Evolutionary conservation across 441 rosid genomes (phyloP).

Genomic region (Corymbia citriodora): DNA sequence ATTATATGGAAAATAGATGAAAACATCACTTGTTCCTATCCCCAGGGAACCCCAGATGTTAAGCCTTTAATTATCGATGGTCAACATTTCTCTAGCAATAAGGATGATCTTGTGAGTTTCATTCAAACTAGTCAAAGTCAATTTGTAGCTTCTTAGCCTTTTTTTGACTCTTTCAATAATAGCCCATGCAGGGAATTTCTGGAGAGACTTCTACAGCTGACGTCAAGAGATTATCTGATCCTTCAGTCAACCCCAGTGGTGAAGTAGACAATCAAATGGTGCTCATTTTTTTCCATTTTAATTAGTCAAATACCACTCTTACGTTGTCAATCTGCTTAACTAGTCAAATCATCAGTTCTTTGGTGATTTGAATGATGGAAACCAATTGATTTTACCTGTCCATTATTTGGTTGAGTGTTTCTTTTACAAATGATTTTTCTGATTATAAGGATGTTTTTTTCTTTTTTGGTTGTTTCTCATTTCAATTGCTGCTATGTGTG

Average conservation of each 20-base stretch:
- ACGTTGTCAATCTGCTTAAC: background rate
- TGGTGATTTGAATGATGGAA: background rate
- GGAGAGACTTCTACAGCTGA: conserved; percentile 30
- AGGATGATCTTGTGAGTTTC: conserved; percentile 36
- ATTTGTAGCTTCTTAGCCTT: background rate
- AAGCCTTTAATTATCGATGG: conserved; percentile 50
- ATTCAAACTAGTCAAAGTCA: background rate
- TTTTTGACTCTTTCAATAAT: conserved; percentile 6
- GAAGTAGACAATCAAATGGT: conserved; percentile 24
- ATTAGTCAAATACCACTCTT: background rate
- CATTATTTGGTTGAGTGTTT: background rate
- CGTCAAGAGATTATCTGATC: conserved; percentile 25
- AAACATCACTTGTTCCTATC: background rate
- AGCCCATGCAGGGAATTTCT: conserved; percentile 36
- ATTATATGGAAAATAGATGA: background rate
- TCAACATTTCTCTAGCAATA: conserved; percentile 27
- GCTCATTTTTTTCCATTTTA: background rate
- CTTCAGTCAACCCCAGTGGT: conserved; percentile 35
- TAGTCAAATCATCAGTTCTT: background rate
- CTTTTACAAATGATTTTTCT: background rate
- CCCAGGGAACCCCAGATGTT: conserved; percentile 55
- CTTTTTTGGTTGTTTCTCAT: background rate
- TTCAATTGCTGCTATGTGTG: background rate
- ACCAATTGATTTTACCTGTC: background rate
- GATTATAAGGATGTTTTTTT: background rate